Percentiles rank a stretch among this genome's conserved stretches.
Conservation (phyloP, 768 basidiomycete genomes). For the Mycena crocata region DNA sequence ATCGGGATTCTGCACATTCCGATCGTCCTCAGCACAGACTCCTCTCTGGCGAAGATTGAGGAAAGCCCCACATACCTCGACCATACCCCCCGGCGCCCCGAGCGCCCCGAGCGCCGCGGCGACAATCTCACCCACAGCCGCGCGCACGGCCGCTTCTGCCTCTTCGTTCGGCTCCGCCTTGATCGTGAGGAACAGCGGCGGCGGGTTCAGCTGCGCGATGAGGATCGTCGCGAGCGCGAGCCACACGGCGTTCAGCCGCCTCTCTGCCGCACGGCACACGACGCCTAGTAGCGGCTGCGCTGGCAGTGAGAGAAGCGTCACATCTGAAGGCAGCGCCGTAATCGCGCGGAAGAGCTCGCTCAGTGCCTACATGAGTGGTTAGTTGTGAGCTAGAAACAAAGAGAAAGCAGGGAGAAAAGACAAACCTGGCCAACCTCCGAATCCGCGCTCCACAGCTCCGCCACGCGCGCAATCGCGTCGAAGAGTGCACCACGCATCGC, state of each 20-base stretch:
- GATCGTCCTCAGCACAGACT: background rate
- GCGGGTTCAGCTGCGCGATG: slow-evolving; percentile 85
- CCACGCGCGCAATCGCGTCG: slow-evolving; percentile 64
- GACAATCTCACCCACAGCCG: slow-evolving; percentile 67
- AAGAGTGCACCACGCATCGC: slow-evolving; percentile 77
- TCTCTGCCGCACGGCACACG: slow-evolving; percentile 77
- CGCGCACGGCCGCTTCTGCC: slow-evolving; percentile 66
- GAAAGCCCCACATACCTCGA: slow-evolving; percentile 60
- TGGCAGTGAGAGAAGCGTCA: slow-evolving; percentile 83
- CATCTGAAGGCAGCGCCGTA: slow-evolving; percentile 81
- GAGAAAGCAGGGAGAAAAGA: slow-evolving; percentile 30
- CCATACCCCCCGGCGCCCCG: slow-evolving; percentile 72
- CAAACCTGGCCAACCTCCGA: slow-evolving; percentile 81
- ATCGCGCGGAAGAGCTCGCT: slow-evolving; percentile 90
- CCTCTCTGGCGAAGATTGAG: background rate
- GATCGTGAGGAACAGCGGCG: slow-evolving; percentile 60
- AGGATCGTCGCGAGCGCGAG: slow-evolving; percentile 85
- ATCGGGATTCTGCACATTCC: slow-evolving; percentile 79
- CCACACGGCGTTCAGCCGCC: slow-evolving; percentile 86
- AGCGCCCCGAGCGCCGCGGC: slow-evolving; percentile 67
- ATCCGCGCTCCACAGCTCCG: slow-evolving; percentile 86
- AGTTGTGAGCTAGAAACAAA: background rate
- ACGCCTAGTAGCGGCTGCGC: slow-evolving; percentile 85
- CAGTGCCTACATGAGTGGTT: slow-evolving; percentile 61
- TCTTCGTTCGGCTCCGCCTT: slow-evolving; percentile 66